A percentile compares a stretch with the other conserved stretches of the same genome.
These are phyloP conservation scores for Coemansia asiatica DNA, from an alignment of 192 early-diverging fungal genomes.

Conservation along the genomic window DNA sequence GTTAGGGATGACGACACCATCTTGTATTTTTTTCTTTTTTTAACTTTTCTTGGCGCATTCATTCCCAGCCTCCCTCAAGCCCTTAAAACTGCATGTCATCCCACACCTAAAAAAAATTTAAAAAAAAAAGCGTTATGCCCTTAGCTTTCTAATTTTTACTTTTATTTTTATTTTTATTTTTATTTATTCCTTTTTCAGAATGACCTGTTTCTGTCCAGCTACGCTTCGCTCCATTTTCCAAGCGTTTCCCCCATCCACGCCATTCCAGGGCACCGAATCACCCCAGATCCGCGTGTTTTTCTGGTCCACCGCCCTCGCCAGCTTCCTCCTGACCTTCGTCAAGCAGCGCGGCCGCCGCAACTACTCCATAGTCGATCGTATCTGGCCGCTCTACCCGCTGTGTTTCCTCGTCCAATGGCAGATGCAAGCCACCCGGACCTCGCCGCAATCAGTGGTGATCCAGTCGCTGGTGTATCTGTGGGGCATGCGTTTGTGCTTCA, in stretches of 20 bases:
- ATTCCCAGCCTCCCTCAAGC: no score
- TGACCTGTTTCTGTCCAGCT: not conserved
- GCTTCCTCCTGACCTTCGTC: constrained; percentile 29
- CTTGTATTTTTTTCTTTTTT: not conserved
- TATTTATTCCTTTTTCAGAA: not conserved
- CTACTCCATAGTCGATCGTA: constrained; percentile 65
- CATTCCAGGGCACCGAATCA: constrained; percentile 23
- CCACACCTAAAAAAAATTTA: no score
- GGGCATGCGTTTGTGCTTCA: constrained; percentile 74
- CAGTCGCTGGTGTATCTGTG: constrained; percentile 61
- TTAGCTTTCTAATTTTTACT: not conserved
- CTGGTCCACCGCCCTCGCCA: not conserved
- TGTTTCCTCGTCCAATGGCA: constrained; percentile 60
- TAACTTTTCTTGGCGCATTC: not conserved
- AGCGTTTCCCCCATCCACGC: not conserved
- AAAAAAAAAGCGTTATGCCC: no score
- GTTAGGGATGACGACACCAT: no score
- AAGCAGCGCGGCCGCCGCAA: constrained; percentile 26
- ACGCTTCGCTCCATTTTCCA: not conserved
- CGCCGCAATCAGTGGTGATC: constrained; percentile 35
- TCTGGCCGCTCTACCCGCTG: constrained; percentile 75
- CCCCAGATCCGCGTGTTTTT: constrained; percentile 65
- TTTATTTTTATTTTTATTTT: not conserved
- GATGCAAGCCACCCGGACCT: constrained; percentile 28
- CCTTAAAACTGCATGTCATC: no score